Evolutionary conservation across 2,329 filamentous ascomycete species (phyloP), one percentile per base, ranked within the genome.

Genomic region (Fragosphaeria purpurea): DNA sequence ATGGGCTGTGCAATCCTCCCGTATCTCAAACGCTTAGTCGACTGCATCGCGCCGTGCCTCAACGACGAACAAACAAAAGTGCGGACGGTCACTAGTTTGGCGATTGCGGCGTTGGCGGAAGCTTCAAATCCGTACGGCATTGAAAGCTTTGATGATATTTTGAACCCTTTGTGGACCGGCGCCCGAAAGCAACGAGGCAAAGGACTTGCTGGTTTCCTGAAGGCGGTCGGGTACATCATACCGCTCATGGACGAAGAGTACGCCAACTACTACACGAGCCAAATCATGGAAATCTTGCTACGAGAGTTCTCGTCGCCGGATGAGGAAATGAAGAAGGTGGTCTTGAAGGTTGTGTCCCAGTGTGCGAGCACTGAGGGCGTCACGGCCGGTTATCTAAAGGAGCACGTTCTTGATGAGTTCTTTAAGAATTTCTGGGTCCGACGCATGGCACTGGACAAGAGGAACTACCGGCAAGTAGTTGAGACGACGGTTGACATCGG

Each of bases 301-400:
- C 83, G 93, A 61, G 93, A 98, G 64, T 98, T 98, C 62, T 86
- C 89, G 6, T 96, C 91, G 1, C 93, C 93, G 0, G 93, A 98
- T 58, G 93, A 98, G 67, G 93, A 98, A 68, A 98, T 98, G 93
- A 98, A 97, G 72, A 98, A 98, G 72, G 93, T 98, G 1, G 93
- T 98, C 7, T 73, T 98, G 52, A 97, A 97, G 69, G 93, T 98
- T 33, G 83, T 98, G 12, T 96, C 90, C 13, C 93, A 98, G 63
- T 97, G 93, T 63, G 88, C 93, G 7, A 85, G 85, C 59, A 97
- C 91, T 3, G 86, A 95, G 62, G 93, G 93, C 70, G 93, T 98
- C 33, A 97, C 93, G 37, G 86, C 90, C 38, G 86, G 83, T 40
- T 98, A 97, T 62, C 77, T 98, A 41, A 97, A 96, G 67, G 90